Base-by-base conservation (phyloP, 2,329 filamentous ascomycete genomes). In the Chaetomium globosum region DNA sequence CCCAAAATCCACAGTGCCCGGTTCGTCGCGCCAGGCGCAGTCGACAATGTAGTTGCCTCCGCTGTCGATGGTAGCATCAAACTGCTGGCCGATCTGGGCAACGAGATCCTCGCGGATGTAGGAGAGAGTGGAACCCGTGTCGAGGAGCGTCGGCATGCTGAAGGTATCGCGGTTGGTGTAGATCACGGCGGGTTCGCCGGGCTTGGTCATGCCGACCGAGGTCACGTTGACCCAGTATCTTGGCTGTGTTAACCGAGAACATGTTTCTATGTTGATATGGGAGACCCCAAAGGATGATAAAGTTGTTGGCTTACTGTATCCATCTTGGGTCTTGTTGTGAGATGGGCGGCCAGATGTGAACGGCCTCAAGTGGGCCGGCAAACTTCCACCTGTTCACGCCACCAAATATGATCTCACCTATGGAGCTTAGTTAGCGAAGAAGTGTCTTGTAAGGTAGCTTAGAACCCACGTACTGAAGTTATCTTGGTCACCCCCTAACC, bases 41-140 rank as follows among this genome's bases (percentile, higher is more conserved):
- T 77, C 72, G n/a, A 78, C 76, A 48, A 69, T 67, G 59, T 71
- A 72, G 54, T 70, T 69, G 48, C 69, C 67, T 13, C 52, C 61
- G 19, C 28, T 23, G 62, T 77, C 76, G 33, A 73, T 65, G 46
- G 71, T 73, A 13, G 74, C 75, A 36, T 72, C 68, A 60, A 78
- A 72, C 31, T 73, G 70, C 61, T 73, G 64, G 30, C 77, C 79
- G 26, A 85, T 76, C 7, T 71, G 62, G 2, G 74, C 71, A 19
- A 83, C 81, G 46, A 89, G 75, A 55, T 81, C 76, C 67, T 85
- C 80, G 9, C 87, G 87, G 3, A 90, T 80, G 70, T 88, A 87
- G 60, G 83, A 87, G 66, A 88, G 79, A 19, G 85, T 88, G 36
- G 84, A 87, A 36, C 88, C 88, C 3, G 84, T 85, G 74, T 88